Evolutionary conservation across 371 early-diverging fungal genomes (phyloP).

Genomic region (Syncephalastrum monosporum): DNA sequence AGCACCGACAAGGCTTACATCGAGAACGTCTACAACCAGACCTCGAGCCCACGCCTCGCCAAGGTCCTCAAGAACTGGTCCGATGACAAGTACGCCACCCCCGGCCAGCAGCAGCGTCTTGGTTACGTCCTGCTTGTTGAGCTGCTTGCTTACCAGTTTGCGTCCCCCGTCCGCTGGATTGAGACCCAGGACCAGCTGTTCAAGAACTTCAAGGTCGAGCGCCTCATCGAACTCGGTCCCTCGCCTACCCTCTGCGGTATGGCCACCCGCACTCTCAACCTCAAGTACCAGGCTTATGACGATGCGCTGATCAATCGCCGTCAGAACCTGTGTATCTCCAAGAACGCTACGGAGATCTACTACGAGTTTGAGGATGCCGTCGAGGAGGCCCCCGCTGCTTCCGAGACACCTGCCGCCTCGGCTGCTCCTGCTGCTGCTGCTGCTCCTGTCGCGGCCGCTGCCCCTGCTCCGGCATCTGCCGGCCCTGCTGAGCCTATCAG

Average conservation of each 20-base stretch:
- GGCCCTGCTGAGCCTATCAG: slow-evolving; percentile 25
- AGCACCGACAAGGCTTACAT: slow-evolving; percentile 79
- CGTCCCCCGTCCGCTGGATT: slow-evolving; percentile 95
- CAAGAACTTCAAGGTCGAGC: slow-evolving; percentile 76
- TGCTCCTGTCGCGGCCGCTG: slow-evolving; percentile 53
- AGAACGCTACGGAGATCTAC: slow-evolving; percentile 91
- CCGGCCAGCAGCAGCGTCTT: slow-evolving; percentile 82
- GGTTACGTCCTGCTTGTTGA: slow-evolving; percentile 89
- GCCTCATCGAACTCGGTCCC: slow-evolving; percentile 93
- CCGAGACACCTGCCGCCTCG: slow-evolving; percentile 44
- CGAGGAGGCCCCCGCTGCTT: slow-evolving; percentile 46
- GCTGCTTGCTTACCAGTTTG: slow-evolving; percentile 93
- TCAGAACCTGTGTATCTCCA: slow-evolving; percentile 83
- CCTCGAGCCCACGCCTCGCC: slow-evolving; percentile 70
- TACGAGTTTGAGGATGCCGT: slow-evolving; percentile 77
- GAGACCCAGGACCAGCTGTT: slow-evolving; percentile 95
- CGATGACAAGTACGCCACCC: slow-evolving; percentile 63
- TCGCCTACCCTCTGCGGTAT: slow-evolving; percentile 88
- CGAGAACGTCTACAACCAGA: slow-evolving; percentile 70
- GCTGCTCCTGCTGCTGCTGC: slow-evolving; percentile 51
- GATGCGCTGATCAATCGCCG: slow-evolving; percentile 90
- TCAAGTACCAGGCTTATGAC: slow-evolving; percentile 96
- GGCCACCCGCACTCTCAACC: slow-evolving; percentile 93
- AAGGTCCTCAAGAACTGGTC: slow-evolving; percentile 86
- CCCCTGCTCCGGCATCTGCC: slow-evolving; percentile 49